Percentiles rank a stretch among this genome's conserved stretches.
These are phyloP conservation scores for Tuber calosporum DNA, from an alignment of 495 filamentous ascomycete species.

Conservation along the genomic window DNA sequence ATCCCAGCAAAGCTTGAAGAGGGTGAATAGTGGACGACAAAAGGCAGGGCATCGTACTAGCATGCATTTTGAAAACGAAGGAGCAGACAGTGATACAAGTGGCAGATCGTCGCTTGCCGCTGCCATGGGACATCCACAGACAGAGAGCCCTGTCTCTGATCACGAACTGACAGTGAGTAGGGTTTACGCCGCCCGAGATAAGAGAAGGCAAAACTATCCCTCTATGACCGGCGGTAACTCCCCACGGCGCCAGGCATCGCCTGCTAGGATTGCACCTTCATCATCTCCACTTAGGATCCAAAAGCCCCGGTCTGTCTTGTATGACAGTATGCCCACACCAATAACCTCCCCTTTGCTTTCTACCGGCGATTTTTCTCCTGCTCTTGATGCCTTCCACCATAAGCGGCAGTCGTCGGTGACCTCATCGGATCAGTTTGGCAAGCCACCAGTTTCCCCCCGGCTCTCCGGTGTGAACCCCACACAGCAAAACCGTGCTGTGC, in stretches of 20 bases:
- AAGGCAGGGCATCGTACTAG: slow-evolving; percentile 32
- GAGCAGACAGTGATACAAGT: slow-evolving; percentile 74
- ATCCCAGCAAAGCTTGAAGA: slow-evolving; percentile 66
- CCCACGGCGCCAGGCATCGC: slow-evolving; percentile 77
- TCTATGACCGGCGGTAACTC: slow-evolving; percentile 47
- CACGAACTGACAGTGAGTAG: slow-evolving; percentile 59
- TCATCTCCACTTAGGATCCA: slow-evolving; percentile 80
- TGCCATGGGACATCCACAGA: slow-evolving; percentile 56
- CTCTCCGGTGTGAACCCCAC: slow-evolving; percentile 65
- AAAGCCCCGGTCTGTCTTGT: slow-evolving; percentile 68
- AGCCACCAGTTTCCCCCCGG: slow-evolving; percentile 72
- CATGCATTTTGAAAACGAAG: slow-evolving; percentile 42
- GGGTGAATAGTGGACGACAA: slow-evolving; percentile 20
- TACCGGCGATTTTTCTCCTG: slow-evolving; percentile 72
- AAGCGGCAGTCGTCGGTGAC: slow-evolving; percentile 87
- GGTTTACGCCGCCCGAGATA: slow-evolving; percentile 53
- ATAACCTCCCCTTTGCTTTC: slow-evolving; percentile 81
- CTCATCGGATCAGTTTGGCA: slow-evolving; percentile 59
- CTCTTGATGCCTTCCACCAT: slow-evolving; percentile 57
- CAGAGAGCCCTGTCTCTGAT: slow-evolving; percentile 87
- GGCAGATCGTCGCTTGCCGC: slow-evolving; percentile 69
- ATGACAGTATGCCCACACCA: slow-evolving; percentile 73
- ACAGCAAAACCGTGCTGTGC: slow-evolving; percentile 65
- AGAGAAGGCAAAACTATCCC: slow-evolving; percentile 64
- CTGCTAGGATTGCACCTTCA: slow-evolving; percentile 60